phyloP scores from a whole-genome alignment of 768 basidiomycete species.

The Termitomyces titanicus region DNA sequence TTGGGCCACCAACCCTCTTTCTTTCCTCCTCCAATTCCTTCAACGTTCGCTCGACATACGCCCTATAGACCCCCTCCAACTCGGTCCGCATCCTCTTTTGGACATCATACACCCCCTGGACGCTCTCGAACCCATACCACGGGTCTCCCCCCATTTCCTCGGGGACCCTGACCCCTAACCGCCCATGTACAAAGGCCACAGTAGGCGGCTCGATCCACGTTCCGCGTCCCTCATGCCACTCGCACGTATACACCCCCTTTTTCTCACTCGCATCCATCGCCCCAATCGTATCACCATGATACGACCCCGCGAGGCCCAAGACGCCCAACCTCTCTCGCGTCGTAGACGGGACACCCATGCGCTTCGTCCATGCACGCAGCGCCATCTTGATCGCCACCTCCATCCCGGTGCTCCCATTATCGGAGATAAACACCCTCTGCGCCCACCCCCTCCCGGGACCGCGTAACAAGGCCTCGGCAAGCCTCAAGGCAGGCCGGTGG shows the following conservation, averaged over 20 bases:
- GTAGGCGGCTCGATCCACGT: conserved; percentile 92
- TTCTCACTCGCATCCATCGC: conserved; percentile 95
- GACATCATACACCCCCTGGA: conserved; percentile 71
- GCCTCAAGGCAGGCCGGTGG: conserved; percentile 78
- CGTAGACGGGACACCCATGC: background rate
- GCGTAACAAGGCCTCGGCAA: conserved; percentile 76
- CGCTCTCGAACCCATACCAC: conserved; percentile 35
- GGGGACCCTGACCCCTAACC: conserved; percentile 52
- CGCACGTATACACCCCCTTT: conserved; percentile 81
- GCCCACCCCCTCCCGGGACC: conserved; percentile 94
- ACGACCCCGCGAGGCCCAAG: conserved; percentile 86
- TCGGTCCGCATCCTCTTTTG: conserved; percentile 50
- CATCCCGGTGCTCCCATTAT: conserved; percentile 95
- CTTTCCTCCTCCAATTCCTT: conserved; percentile 38
- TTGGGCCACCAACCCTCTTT: conserved; percentile 22
- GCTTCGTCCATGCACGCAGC: conserved; percentile 56
- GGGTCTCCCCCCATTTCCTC: conserved; percentile 22
- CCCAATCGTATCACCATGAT: conserved; percentile 97
- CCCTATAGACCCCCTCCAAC: conserved; percentile 62
- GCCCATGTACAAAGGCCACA: conserved; percentile 63
- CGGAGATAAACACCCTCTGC: conserved; percentile 85
- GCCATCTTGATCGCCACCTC: conserved; percentile 99
- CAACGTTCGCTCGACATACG: conserved; percentile 53
- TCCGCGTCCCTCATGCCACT: conserved; percentile 93
- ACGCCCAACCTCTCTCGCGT: conserved; percentile 59